A percentile compares a stretch with the other conserved stretches of the same genome.
Evolutionary conservation across 1,139 yeast genomes (phyloP).

Genomic region (Insectozyma bohioensis): DNA sequence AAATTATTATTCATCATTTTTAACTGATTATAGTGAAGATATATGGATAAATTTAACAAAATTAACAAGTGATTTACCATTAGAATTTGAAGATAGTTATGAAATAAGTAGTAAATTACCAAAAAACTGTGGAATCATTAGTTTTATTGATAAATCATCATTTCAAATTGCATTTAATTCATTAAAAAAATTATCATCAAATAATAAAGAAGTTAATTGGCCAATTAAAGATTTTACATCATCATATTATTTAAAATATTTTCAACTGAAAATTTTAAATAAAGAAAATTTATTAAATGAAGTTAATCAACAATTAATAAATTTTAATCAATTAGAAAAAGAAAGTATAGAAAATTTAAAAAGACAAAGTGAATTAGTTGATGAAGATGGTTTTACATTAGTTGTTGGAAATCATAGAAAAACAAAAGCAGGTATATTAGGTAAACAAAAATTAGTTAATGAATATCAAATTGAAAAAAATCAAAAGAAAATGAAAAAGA

Average conservation of each 20-base stretch:
- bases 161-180: constrained; percentile 64
- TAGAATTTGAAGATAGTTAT: constrained; percentile 20
- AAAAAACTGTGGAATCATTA: constrained; percentile 69
- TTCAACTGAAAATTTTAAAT: constrained; percentile 39
- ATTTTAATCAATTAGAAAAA: constrained; percentile 72
- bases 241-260: constrained; percentile 27
- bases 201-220: constrained; percentile 28
- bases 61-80: constrained; percentile 56
- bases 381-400: constrained; percentile 90
- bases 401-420: constrained; percentile 87
- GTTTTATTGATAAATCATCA: constrained; percentile 75
- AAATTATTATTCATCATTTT: constrained; percentile 35
- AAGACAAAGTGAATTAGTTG: constrained; percentile 60
- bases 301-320: constrained; percentile 60
- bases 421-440: constrained; percentile 67
- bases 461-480: constrained; percentile 47
- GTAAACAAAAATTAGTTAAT: constrained; percentile 49
- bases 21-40: constrained; percentile 47
- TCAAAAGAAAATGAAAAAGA: constrained; percentile 59
- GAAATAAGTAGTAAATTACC: constrained; percentile 59
- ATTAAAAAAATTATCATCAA: constrained; percentile 48
- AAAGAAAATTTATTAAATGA: constrained; percentile 44
- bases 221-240: constrained; percentile 31
- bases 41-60: constrained; percentile 58
- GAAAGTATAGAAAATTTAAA: constrained; percentile 60